These are phyloP conservation scores for Ceratocystis cubensis DNA, from an alignment of 2,329 filamentous ascomycete species.

Conservation along the genomic window DNA sequence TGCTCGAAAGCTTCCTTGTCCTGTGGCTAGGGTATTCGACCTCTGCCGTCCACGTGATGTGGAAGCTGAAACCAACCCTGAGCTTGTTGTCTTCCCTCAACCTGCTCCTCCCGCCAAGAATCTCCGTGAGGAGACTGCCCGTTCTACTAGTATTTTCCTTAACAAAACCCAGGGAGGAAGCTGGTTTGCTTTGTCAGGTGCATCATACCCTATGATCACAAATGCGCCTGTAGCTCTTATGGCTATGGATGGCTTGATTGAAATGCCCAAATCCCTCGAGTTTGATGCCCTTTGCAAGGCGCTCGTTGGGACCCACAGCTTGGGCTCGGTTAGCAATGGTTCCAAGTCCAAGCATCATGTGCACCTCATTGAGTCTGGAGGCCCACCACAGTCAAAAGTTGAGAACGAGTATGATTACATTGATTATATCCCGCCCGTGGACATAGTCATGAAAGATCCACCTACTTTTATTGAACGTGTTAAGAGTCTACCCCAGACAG, in stretches of 20 bases:
- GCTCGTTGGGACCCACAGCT: constrained; percentile 58
- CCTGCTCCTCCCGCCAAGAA: constrained; percentile 52
- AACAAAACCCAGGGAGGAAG: constrained; percentile 77
- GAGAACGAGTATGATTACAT: constrained; percentile 26
- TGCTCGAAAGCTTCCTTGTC: constrained; percentile 56
- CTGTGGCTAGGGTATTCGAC: constrained; percentile 81
- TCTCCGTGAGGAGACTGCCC: constrained; percentile 38
- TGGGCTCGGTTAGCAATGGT: constrained; percentile 33
- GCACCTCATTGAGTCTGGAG: constrained; percentile 30
- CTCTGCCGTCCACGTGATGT: constrained; percentile 62
- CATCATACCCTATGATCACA: constrained; percentile 72
- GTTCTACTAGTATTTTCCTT: constrained; percentile 61
- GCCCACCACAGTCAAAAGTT: constrained; percentile 22
- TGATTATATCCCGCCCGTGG: constrained; percentile 27
- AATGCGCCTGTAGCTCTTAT: constrained; percentile 43
- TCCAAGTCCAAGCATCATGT: constrained; percentile 28
- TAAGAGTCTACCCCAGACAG: constrained; percentile 39
- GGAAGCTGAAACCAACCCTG: constrained; percentile 50
- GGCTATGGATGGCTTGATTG: constrained; percentile 36
- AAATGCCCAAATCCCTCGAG: constrained; percentile 26
- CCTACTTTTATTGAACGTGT: constrained; percentile 39
- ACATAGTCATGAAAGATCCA: constrained; percentile 26
- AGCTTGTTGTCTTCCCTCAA: constrained; percentile 76
- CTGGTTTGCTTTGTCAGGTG: constrained; percentile 89
- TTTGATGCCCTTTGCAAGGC: constrained; percentile 43